Base-by-base conservation (phyloP, 495 filamentous ascomycete species). In the Penicillium dipodomyicola region DNA sequence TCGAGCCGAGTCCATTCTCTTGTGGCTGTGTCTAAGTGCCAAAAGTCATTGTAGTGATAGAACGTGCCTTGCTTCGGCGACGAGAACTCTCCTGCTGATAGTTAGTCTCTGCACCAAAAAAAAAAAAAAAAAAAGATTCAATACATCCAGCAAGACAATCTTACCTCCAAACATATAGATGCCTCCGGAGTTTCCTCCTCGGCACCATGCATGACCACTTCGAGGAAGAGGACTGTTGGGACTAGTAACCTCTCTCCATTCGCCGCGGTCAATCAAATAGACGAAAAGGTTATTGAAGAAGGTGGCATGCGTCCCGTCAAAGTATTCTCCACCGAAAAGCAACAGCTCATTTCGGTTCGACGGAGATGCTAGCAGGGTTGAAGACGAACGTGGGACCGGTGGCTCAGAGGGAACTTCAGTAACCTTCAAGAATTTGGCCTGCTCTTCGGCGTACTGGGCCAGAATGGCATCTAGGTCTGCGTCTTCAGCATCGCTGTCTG, bases 31-130 rank as follows among this genome's bases (percentile, higher is more conserved):
- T 96, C 91, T 35, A 97, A 84, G 30, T 89, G 81, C 94, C 94
- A 98, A 68, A 97, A 97, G 67, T 97, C 94, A 70, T 96, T 96
- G 75, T 98, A 98, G 64, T 98, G 94, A 67, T 98, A 97, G 68
- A 98, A 98, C 2, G 93, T 98, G 4, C 94, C 94, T 69, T 98
- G 94, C 65, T 97, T 98, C 1, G 94, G 94, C 9, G 80, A 86
- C 2, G 83, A 89, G 50, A 87, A 87, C 62, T 85, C 82, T 42
- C 76, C 72, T 73, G 43, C 39, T 46, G 15, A 22, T 10, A 40
- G 54, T 55, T 48, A 65, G 53, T 32, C 46, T 33, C 45, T 67
- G 74, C 54, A 68, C 72, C n/a, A n/a, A n/a, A n/a, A n/a, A n/a
- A n/a, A n/a, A n/a, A n/a, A n/a, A n/a, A n/a, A n/a, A n/a, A n/a